Conservation (phyloP, 345 rosid genomes). For the Toxicodendron radicans region DNA sequence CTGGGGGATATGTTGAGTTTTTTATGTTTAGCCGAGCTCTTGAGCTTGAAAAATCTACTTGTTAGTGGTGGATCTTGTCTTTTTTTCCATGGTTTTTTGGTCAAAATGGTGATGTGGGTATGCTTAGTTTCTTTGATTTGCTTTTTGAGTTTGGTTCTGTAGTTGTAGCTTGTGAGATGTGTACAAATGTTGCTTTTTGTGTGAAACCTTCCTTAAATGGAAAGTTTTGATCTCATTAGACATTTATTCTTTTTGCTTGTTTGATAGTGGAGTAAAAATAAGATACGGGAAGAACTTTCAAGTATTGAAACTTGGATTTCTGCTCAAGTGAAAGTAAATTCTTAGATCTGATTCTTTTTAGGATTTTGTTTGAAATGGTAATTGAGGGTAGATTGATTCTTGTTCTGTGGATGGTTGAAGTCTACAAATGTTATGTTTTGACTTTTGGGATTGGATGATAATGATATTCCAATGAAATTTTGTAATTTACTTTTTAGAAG, state of each 20-base stretch:
- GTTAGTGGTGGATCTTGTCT: slow-evolving; percentile 29
- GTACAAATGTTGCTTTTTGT: slow-evolving; percentile 1
- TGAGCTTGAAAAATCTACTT: slow-evolving; percentile 4
- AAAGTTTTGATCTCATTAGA: not conserved
- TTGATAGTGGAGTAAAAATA: not conserved
- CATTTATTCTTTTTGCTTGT: slow-evolving; percentile 5
- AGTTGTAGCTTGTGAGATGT: not conserved
- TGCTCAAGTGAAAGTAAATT: not conserved
- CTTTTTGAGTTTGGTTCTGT: slow-evolving; percentile 17
- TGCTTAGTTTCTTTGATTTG: slow-evolving; percentile 27
- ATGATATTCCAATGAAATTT: not conserved
- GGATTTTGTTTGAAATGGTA: not conserved
- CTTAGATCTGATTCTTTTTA: slow-evolving; percentile 13
- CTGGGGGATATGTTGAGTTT: not conserved
- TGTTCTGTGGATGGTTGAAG: not conserved
- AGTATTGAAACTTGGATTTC: slow-evolving; percentile 10
- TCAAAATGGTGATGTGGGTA: slow-evolving; percentile 20
- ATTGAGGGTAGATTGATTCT: slow-evolving; percentile 2
- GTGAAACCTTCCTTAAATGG: slow-evolving; percentile 2
- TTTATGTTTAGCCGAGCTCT: not conserved
- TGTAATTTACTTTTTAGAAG: not conserved
- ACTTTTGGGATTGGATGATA: not conserved
- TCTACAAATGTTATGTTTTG: slow-evolving; percentile 4
- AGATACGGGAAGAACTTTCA: not conserved
- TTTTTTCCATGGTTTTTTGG: slow-evolving; percentile 21